Evolutionary conservation across 1,284 basidiomycete genomes (phyloP).

Genomic region (Coniferiporia sulphurascens): DNA sequence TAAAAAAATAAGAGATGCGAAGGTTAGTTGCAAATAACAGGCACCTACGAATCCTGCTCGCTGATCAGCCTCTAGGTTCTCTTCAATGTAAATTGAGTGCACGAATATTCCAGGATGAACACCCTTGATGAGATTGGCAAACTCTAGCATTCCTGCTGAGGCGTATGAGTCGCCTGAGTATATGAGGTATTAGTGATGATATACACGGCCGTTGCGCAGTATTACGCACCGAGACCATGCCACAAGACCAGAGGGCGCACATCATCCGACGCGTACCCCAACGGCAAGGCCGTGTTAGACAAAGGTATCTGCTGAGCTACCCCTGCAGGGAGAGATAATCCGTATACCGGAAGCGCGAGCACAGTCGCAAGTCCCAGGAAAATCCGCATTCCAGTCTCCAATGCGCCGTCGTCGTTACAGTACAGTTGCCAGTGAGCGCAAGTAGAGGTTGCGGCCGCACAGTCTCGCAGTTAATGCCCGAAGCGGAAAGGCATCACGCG

Average conservation of each 20-base stretch:
- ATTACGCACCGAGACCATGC: conserved; percentile 79
- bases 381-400: background rate
- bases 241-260: conserved; percentile 82
- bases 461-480: too few relatives aligned
- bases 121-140: conserved; percentile 61
- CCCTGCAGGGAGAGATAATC: background rate
- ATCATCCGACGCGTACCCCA: background rate
- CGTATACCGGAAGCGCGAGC: background rate
- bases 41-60: conserved; percentile 66
- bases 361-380: background rate
- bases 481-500: background rate
- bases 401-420: background rate
- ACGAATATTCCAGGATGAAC: conserved; percentile 84
- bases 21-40: background rate
- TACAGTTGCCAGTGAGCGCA: background rate
- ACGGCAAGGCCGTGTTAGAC: background rate
- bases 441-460: background rate
- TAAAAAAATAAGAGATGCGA: background rate
- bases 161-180: conserved; percentile 53
- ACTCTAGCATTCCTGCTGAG: conserved; percentile 64
- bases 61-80: conserved; percentile 65
- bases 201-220: conserved; percentile 29
- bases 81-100: conserved; percentile 73
- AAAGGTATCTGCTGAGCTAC: background rate
- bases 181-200: conserved; percentile 22